Evolutionary conservation across 768 basidiomycete genomes (phyloP).

Genomic region (Macrolepiota albuminosa): DNA sequence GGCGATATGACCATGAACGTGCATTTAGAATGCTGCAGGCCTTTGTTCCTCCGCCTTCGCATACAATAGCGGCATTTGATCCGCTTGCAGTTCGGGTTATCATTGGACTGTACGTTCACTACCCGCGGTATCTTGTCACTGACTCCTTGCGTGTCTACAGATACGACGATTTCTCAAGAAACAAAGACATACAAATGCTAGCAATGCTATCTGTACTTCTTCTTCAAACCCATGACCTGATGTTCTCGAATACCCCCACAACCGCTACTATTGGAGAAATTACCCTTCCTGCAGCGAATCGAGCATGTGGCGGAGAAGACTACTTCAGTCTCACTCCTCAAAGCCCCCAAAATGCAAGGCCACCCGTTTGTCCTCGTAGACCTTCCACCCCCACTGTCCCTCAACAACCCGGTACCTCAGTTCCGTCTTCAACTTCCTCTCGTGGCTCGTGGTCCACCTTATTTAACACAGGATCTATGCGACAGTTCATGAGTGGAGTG

Average conservation of each 20-base stretch:
- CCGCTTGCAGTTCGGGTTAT: constrained; percentile 35
- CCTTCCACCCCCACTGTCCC: constrained; percentile 37
- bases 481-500: constrained; percentile 64
- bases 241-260: constrained; percentile 10
- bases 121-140: constrained; percentile 1
- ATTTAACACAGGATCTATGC: constrained; percentile 61
- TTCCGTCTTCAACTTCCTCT: constrained; percentile 57
- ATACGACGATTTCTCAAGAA: constrained; percentile 34
- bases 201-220: constrained; percentile 73
- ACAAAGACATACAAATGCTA: constrained; percentile 76
- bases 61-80: constrained; percentile 21
- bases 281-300: background rate
- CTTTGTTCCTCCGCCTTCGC: constrained; percentile 33
- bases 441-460: constrained; percentile 80
- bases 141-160: constrained; percentile 20
- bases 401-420: constrained; percentile 28
- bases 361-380: constrained; percentile 49
- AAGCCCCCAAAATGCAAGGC: constrained; percentile 25
- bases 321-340: constrained; percentile 53
- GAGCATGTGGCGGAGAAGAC: constrained; percentile 33
- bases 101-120: constrained; percentile 39
- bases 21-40: constrained; percentile 54
- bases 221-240: constrained; percentile 41
- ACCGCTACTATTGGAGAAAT: constrained; percentile 9
- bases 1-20: constrained; percentile 68